phyloP scores from a whole-genome alignment of 1,139 yeast genomes.

The Sugiyamaella novakii region DNA sequence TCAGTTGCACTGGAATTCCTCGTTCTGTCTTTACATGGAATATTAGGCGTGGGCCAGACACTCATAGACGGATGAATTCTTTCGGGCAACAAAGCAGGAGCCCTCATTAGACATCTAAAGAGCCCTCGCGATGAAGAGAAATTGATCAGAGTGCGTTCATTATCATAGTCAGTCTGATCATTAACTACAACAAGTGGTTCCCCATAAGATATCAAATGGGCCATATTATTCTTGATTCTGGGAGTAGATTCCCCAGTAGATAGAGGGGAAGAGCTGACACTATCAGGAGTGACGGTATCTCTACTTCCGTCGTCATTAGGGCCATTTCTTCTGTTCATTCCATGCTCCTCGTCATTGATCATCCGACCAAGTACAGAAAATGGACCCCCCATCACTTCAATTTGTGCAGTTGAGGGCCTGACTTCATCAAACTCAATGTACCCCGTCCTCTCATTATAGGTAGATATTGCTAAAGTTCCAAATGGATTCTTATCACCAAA shows the following conservation, averaged over 20 bases:
- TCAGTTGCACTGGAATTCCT: constrained; percentile 31
- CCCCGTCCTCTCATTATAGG: constrained; percentile 31
- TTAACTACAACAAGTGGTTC: constrained; percentile 18
- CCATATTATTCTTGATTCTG: constrained; percentile 2
- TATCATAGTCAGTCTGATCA: constrained; percentile 18
- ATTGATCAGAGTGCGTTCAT: constrained; percentile 16
- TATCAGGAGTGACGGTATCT: not conserved
- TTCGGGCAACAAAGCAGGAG: constrained; percentile 24
- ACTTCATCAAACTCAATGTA: constrained; percentile 28
- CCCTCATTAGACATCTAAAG: constrained; percentile 27
- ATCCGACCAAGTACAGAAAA: not conserved
- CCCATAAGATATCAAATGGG: constrained; percentile 5
- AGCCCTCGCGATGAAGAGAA: constrained; percentile 17
- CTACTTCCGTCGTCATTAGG: not conserved
- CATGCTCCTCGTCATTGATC: not conserved
- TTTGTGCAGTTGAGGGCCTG: not conserved
- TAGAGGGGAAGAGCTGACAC: not conserved
- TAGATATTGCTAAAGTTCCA: constrained; percentile 36
- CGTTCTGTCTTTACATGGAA: constrained; percentile 31
- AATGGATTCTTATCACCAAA: constrained; percentile 36
- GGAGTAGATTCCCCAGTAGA: not conserved
- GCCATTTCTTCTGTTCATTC: not conserved
- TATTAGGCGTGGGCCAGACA: constrained; percentile 34
- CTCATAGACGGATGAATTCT: constrained; percentile 30
- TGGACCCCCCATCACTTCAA: not conserved